Evolutionary conservation across 306 rosid species (phyloP), one percentile per base, ranked within the genome.

Genomic region (Quillaja saponaria): DNA sequence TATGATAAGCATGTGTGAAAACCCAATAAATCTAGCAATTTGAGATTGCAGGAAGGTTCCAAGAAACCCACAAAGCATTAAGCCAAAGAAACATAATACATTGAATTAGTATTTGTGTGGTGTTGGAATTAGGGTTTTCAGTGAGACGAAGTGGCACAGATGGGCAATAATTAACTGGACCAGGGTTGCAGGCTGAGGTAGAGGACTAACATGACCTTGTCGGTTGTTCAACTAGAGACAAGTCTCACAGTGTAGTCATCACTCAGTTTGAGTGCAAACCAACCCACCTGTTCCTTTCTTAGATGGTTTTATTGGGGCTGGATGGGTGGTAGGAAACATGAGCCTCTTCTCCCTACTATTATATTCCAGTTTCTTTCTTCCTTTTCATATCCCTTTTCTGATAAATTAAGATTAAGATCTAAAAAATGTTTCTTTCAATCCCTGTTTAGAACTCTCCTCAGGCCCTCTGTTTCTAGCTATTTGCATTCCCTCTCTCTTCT

Each of bases 291-390:
- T 73, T 73, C 72, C 66, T 79, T 67, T 41, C 66, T 8, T 68
- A 63, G 28, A 33, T 77, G 54, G 66, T 62, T 76, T 80, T 71
- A 51, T 71, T 65, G 80, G 66, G 46, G 39, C 31, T 80, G 76
- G 91, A 82, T 76, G 95, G 95, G 19, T 80, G 86, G 64, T 84
- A 75, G 96, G 96, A 85, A 89, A 78, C 99, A 88, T 61, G 17
- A 17, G 55, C 63, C 33, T 42, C 65, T 64, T 35, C 48, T 4
- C 64, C 39, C 67, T 25, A 25, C 31, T 25, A 25, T 4, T 25
- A 55, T 44, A 56, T 47, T 44, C 42, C 50, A 15, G 19, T 25
- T n/a, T 20, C 7, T 35, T 15, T 49, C 40, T 6, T 61, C 15
- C 42, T 40, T 19, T 40, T 49, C 46, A 44, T 67, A 28, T 40